Evolutionary conservation across 148 eudicot genomes (phyloP).

Genomic region (Polygonum maritimum): DNA sequence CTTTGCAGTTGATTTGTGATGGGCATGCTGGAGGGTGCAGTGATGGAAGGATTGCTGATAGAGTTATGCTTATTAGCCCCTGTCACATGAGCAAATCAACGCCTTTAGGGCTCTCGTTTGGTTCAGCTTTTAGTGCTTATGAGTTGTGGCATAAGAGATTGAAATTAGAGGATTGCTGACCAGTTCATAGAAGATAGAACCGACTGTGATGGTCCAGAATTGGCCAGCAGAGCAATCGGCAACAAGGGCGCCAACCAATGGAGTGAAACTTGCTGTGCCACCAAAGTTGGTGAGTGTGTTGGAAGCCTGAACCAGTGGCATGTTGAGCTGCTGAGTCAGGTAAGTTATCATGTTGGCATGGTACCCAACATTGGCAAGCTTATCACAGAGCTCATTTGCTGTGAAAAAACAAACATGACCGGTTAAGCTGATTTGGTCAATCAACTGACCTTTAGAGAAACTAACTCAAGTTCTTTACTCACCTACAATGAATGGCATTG

Average conservation of each 20-base stretch:
- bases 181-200: slow-evolving; percentile 58
- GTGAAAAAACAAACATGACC: slow-evolving; percentile 11
- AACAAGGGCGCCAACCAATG: slow-evolving; percentile 64
- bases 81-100: slow-evolving; percentile 9
- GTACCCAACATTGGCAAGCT: slow-evolving; percentile 60
- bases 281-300: slow-evolving; percentile 66
- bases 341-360: slow-evolving; percentile 80
- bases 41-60: slow-evolving; percentile 40
- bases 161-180: slow-evolving; percentile 16
- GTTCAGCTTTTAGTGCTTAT: neutral
- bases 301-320: slow-evolving; percentile 72
- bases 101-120: neutral
- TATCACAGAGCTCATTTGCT: slow-evolving; percentile 81
- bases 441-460: neutral
- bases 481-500: slow-evolving; percentile 90
- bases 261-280: slow-evolving; percentile 65
- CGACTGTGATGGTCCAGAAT: slow-evolving; percentile 67
- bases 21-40: slow-evolving; percentile 56
- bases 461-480: slow-evolving; percentile 10
- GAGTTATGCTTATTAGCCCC: slow-evolving; percentile 42
- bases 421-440: neutral
- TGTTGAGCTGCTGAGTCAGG: slow-evolving; percentile 55
- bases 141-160: neutral
- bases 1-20: slow-evolving; percentile 42
- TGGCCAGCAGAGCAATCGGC: slow-evolving; percentile 82